These are phyloP conservation scores for Tremella yokohamensis DNA, from an alignment of 768 basidiomycete genomes.

Conservation along the genomic window DNA sequence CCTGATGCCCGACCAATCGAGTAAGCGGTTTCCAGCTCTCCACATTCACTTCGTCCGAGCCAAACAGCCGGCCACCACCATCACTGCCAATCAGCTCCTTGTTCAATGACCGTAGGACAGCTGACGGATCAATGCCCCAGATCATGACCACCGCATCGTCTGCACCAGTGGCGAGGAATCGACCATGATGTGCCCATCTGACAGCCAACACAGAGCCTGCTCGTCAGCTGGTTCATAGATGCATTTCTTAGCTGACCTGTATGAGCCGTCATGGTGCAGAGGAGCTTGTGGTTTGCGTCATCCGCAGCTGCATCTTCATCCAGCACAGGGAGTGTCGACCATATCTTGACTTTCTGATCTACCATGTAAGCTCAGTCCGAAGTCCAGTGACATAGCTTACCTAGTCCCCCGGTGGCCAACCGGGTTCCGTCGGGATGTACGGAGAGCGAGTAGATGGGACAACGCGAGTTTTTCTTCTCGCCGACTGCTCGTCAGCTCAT, in stretches of 20 bases:
- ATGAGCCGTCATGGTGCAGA: conserved; percentile 90
- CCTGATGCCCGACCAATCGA: conserved; percentile 87
- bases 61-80: conserved; percentile 84
- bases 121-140: conserved; percentile 95
- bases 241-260: conserved; percentile 58
- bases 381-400: conserved; percentile 30
- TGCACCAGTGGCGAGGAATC: conserved; percentile 91
- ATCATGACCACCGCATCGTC: conserved; percentile 95
- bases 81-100: conserved; percentile 55
- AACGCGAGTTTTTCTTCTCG: conserved; percentile 63
- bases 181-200: conserved; percentile 87
- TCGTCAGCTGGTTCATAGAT: neutral
- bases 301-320: conserved; percentile 61
- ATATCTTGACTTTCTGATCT: conserved; percentile 93
- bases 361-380: conserved; percentile 2
- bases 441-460: conserved; percentile 86
- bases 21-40: conserved; percentile 96
- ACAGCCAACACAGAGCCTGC: conserved; percentile 77
- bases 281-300: conserved; percentile 73
- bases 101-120: neutral
- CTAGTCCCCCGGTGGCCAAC: conserved; percentile 91
- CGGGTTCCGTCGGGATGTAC: conserved; percentile 94
- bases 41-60: conserved; percentile 89
- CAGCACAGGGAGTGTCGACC: conserved; percentile 95
- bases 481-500: conserved; percentile 12